Percentiles rank a stretch among this genome's conserved stretches.
Evolutionary conservation across 2,329 filamentous ascomycete genomes (phyloP).

Genomic region (Botryosphaeria agaves): DNA sequence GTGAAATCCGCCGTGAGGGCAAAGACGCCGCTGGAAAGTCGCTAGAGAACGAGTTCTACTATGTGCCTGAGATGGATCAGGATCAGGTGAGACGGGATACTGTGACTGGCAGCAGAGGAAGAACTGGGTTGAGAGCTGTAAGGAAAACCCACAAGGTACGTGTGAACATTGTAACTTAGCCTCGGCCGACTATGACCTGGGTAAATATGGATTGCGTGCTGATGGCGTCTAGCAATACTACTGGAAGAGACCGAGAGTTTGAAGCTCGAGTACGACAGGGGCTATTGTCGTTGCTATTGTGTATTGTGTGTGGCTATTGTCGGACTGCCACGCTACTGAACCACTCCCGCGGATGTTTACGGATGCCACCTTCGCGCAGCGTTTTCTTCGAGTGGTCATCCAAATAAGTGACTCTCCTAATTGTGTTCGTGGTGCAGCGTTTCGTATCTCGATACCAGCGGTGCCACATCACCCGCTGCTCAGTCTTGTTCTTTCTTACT

Average conservation of each 20-base stretch:
- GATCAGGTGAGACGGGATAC: conserved; percentile 65
- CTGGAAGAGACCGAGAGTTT: conserved; percentile 49
- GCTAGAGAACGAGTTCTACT: conserved; percentile 94
- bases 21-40: conserved; percentile 92
- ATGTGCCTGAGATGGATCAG: conserved; percentile 70
- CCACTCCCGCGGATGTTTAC: too few species aligned
- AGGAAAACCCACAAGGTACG: conserved; percentile 94
- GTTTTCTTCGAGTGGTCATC: too few species aligned
- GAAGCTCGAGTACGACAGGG: too few species aligned
- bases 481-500: too few species aligned
- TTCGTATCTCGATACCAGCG: too few species aligned
- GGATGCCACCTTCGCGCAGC: too few species aligned
- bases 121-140: conserved; percentile 76
- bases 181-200: conserved; percentile 1
- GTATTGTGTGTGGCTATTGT: too few species aligned
- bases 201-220: conserved; percentile 2
- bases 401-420: too few species aligned
- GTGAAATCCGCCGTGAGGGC: conserved; percentile 74
- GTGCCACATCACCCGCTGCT: too few species aligned
- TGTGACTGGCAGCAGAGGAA: conserved; percentile 71
- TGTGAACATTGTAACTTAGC: conserved; percentile 6
- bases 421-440: too few species aligned
- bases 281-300: too few species aligned
- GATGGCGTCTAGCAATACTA: conserved; percentile 44
- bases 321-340: too few species aligned